Conservation (phyloP, 768 basidiomycete species). For the Fomitopsis serialis region DNA sequence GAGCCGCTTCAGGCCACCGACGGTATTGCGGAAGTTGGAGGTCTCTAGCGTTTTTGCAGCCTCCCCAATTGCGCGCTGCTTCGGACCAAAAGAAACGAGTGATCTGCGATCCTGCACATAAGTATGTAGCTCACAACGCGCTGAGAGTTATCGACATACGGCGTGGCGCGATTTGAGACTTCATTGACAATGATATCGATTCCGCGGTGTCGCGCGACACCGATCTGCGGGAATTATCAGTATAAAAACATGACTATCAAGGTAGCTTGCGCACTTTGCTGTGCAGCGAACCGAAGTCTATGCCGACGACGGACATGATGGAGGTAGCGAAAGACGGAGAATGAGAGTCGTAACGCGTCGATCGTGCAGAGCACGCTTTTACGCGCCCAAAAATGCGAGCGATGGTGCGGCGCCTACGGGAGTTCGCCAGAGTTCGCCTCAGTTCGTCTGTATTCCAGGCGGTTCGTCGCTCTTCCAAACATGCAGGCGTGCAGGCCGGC, state of each 20-base stretch:
- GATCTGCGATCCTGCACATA: slow-evolving; percentile 49
- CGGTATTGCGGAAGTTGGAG: slow-evolving; percentile 96
- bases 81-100: slow-evolving; percentile 89
- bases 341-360: slow-evolving; percentile 4
- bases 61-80: slow-evolving; percentile 90
- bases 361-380: slow-evolving; percentile 16
- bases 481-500: background rate
- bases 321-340: slow-evolving; percentile 5
- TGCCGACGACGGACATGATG: slow-evolving; percentile 87
- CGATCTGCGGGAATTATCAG: slow-evolving; percentile 52
- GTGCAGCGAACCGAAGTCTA: slow-evolving; percentile 88
- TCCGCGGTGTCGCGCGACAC: slow-evolving; percentile 91
- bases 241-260: background rate
- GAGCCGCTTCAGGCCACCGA: slow-evolving; percentile 88
- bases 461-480: slow-evolving; percentile 12
- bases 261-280: slow-evolving; percentile 55
- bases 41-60: slow-evolving; percentile 96
- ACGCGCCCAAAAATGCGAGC: slow-evolving; percentile 26
- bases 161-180: slow-evolving; percentile 94
- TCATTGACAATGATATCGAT: slow-evolving; percentile 99
- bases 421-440: too few relatives aligned
- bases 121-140: background rate
- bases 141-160: slow-evolving; percentile 48
- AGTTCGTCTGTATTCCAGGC: slow-evolving; percentile 8
- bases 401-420: slow-evolving; percentile 7